Base-by-base conservation (phyloP, 2,329 filamentous ascomycete species). In the Aureobasidium pullulans region DNA sequence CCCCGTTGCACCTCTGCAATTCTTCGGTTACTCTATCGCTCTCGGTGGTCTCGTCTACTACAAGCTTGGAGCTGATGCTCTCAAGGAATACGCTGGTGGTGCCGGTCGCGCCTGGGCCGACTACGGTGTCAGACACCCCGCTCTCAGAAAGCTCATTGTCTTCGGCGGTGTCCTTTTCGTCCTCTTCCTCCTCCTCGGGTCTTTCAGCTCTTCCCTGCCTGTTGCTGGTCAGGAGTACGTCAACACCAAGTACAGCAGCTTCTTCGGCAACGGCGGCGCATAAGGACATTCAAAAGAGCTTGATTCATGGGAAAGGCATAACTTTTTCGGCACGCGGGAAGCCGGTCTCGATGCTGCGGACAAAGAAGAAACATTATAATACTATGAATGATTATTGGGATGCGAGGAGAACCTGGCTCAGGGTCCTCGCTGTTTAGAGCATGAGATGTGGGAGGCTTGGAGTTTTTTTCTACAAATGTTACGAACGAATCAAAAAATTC, bases 11-110 rank as follows among this genome's bases (percentile, higher is more conserved):
- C 77, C 77, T 59, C 82, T 93, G 60, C 89, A 94, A 78, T 86
- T 88, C 72, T 91, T 93, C 71, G 89, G 89, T 66, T 94, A 93
- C 81, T 82, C 80, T 73, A 89, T 93, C 70, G 88, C 89, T 53
- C 83, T 93, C 32, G 80, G 78, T 63, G 89, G 89, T 69, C 88
- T 94, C 76, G 75, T 90, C 65, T 91, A 90, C 81, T 93, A 91
- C 81, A 92, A 92, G 82, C 85, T 93, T 62, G 89, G 89, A 60
- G 84, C 82, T 61, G 90, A 96, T 62, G 88, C 90, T 73, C 77
- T 96, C 70, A 92, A 88, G 80, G 87, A 87, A 70, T 90, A 93
- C 73, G 76, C 87, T 61, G 79, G 81, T 62, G 86, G 91, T 66
- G 87, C 81, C 58, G 80, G 81, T 70, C 88, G 90, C 71, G 83